Evolutionary conservation across 2,329 filamentous ascomycete species (phyloP), one percentile per base, ranked within the genome.

Genomic region (Colletotrichum filicis): DNA sequence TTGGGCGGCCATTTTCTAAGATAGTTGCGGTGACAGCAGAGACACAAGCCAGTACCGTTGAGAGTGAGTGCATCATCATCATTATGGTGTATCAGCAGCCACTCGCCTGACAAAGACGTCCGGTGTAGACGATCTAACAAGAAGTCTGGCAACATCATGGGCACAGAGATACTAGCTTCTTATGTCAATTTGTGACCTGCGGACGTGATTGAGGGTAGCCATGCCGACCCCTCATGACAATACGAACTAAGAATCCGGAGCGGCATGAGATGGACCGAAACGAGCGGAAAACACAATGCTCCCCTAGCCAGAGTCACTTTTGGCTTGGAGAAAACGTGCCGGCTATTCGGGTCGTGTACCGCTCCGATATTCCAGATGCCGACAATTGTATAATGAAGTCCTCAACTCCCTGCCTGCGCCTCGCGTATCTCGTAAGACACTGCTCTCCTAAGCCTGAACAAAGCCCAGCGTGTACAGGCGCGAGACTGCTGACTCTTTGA

Each of bases 1-100:
- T 81, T 11, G 83, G 79, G 75, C 86, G 85, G 32, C 82, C 83
- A 67, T 85, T 85, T 58, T 85, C 81, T 6, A 84, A 78, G 68
- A 85, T 84, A 2, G 80, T 82, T 57, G 74, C 76, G 8, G 76
- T 75, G 11, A 67, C 76, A 14, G 56, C 66, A 9, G 76, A 77
- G 42, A 78, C 35, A 12, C 79, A 53, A 14, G 61, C 59, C 16
- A 80, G 75, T 66, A 76, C 74, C 6, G 75, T 55, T 58, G 76
- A 59, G 19, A 71, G 28, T 4, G 42, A 66, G 53, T 49, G 56
- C 16, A 70, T 19, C 12, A 64, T 42, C 66, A 74, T 66, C 4
- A 22, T 74, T 32, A 9, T n/a, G 11, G 55, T 37, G 24, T 5
- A 30, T 12, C 14, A 24, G 55, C 59, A 46, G 26, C 46, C 24